These are phyloP conservation scores for Alternaria sp. DNA, from an alignment of 2,329 filamentous ascomycete species.

Conservation along the genomic window DNA sequence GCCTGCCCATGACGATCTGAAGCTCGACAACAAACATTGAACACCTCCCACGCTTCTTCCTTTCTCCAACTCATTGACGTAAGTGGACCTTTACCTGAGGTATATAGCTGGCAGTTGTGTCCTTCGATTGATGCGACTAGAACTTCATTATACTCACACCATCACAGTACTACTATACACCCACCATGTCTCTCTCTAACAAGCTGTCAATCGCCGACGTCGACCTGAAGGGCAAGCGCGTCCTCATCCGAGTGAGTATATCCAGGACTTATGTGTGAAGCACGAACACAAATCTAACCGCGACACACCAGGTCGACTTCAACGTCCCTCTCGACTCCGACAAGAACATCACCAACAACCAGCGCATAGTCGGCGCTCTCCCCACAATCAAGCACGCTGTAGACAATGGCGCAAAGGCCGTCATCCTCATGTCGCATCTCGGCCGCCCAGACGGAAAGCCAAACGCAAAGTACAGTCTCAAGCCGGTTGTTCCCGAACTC, in stretches of 20 bases:
- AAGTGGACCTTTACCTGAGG: slow-evolving; percentile 16
- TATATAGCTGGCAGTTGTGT: slow-evolving; percentile 6
- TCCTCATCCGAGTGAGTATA: slow-evolving; percentile 86
- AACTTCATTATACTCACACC: slow-evolving; percentile 2
- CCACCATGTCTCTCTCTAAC: slow-evolving; percentile 90
- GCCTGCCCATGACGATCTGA: slow-evolving; percentile 28
- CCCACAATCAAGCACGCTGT: slow-evolving; percentile 95
- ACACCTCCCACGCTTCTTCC: slow-evolving; percentile 15
- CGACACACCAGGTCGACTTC: slow-evolving; percentile 85
- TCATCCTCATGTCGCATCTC: slow-evolving; percentile 97
- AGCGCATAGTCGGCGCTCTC: slow-evolving; percentile 95
- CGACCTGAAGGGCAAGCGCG: slow-evolving; percentile 97
- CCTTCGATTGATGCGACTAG: background rate
- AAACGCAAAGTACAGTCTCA: slow-evolving; percentile 92
- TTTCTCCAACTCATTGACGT: slow-evolving; percentile 23
- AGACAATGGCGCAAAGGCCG: slow-evolving; percentile 87
- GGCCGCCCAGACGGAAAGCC: slow-evolving; percentile 90
- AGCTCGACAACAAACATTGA: slow-evolving; percentile 28
- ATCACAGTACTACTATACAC: slow-evolving; percentile 7
- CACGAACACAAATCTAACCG: slow-evolving; percentile 13
- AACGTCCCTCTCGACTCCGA: slow-evolving; percentile 95
- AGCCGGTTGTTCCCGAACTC: slow-evolving; percentile 88
- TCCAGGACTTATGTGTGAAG: slow-evolving; percentile 19
- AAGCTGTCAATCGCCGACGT: slow-evolving; percentile 97
- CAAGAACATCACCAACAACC: slow-evolving; percentile 96